phyloP scores from a whole-genome alignment of 2,329 filamentous ascomycete genomes.

The Chalaropsis ovoidea region DNA sequence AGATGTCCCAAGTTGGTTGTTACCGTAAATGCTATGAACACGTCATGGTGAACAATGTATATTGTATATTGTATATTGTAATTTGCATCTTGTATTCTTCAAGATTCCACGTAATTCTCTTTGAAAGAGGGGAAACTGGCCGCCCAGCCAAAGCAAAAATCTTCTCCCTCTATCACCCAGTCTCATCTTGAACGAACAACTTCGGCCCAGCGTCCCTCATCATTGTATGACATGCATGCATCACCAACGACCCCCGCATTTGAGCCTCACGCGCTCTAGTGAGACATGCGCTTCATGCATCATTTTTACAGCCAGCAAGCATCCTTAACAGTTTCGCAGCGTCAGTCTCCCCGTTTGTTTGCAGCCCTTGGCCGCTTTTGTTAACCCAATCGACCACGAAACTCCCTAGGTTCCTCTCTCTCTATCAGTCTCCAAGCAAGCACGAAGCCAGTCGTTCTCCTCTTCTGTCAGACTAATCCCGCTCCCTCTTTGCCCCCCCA shows the following conservation, averaged over 20 bases:
- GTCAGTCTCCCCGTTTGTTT: not conserved
- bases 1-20: not conserved
- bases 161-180: not conserved
- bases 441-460: not conserved
- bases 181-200: not conserved
- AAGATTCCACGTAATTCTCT: not conserved
- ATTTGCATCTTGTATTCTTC: not conserved
- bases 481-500: not conserved
- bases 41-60: not conserved
- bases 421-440: not conserved
- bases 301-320: not conserved
- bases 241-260: not conserved
- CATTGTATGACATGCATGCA: not conserved
- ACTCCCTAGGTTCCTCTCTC: too few species aligned
- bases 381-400: not conserved
- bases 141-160: too few species aligned
- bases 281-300: not conserved
- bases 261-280: constrained; percentile 5
- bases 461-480: not conserved
- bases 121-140: too few species aligned
- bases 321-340: not conserved
- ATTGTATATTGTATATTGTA: not conserved
- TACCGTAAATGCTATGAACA: not conserved
- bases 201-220: not conserved
- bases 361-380: not conserved